Conservation (phyloP, 106 monocot species). For the Triglochin maritima region DNA sequence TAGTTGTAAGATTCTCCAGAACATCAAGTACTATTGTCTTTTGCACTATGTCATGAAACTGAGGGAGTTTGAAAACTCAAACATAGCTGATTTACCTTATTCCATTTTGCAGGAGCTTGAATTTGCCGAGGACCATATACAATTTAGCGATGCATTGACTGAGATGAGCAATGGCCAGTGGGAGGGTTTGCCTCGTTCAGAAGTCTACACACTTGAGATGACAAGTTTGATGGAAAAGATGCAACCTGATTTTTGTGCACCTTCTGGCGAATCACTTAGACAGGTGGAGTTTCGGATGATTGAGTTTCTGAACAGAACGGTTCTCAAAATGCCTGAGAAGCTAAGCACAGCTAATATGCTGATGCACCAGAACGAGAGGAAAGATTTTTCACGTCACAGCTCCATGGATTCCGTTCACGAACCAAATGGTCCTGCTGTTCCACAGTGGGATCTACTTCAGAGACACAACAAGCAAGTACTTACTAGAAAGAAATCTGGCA, state of each 20-base stretch:
- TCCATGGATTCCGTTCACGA: constrained; percentile 55
- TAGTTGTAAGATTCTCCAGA: too few relatives aligned
- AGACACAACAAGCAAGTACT: constrained; percentile 43
- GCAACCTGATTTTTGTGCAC: constrained; percentile 55
- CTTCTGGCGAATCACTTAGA: constrained; percentile 69
- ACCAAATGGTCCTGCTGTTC: constrained; percentile 17
- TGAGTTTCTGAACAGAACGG: constrained; percentile 56
- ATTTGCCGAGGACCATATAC: constrained; percentile 54
- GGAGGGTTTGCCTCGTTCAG: constrained; percentile 56
- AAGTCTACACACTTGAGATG: constrained; percentile 62
- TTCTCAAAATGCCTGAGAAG: constrained; percentile 49
- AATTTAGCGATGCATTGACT: constrained; percentile 36
- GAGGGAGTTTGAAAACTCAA: too few relatives aligned
- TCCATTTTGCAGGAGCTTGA: constrained; percentile 43
- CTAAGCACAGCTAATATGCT: constrained; percentile 19
- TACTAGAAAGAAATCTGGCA: constrained; percentile 79
- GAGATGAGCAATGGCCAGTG: constrained; percentile 78
- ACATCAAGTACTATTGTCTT: too few relatives aligned
- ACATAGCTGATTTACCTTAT: too few relatives aligned
- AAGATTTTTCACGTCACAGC: constrained; percentile 44
- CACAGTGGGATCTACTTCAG: constrained; percentile 52
- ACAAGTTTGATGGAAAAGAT: constrained; percentile 36
- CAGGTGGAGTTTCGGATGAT: constrained; percentile 63
- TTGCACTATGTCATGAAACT: too few relatives aligned
- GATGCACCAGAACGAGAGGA: constrained; percentile 39